A percentile compares a stretch with the other conserved stretches of the same genome.
phyloP scores from a whole-genome alignment of 2,329 filamentous ascomycete species.

The Colletotrichum phormii region DNA sequence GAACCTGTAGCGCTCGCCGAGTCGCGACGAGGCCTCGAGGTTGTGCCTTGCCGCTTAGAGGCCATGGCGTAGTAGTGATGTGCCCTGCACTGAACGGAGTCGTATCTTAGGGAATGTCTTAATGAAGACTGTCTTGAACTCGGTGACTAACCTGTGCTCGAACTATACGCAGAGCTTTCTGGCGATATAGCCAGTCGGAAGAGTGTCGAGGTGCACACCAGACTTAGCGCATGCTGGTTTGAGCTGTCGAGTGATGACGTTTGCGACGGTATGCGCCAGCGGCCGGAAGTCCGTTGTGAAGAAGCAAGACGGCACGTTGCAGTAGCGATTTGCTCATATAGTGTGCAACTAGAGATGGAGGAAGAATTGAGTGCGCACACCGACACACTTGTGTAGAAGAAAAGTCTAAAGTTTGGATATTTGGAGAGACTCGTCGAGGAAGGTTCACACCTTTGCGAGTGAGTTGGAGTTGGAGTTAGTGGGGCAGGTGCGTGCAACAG shows the following conservation, averaged over 20 bases:
- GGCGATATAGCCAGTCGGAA: not conserved
- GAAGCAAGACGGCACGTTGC: not conserved
- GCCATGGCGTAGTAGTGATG: conserved; percentile 21
- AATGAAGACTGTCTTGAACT: not conserved
- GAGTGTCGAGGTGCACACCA: not conserved
- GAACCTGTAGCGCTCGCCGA: conserved; percentile 1
- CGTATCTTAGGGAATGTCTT: conserved; percentile 1
- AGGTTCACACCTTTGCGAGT: conserved; percentile 15
- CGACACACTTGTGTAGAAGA: not conserved
- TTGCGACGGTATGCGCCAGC: conserved; percentile 23
- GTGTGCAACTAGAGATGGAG: not conserved
- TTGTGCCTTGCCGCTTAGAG: not conserved
- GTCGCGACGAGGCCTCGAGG: conserved; percentile 17
- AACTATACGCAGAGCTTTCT: not conserved
- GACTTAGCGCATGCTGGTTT: conserved; percentile 17
- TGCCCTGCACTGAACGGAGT: conserved; percentile 7
- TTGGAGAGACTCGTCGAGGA: not conserved
- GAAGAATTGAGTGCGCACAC: not conserved
- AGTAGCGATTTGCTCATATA: not conserved
- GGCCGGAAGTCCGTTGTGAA: not conserved
- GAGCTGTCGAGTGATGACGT: conserved; percentile 21
- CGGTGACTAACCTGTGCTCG: not conserved
- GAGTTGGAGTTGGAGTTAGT: conserved; percentile 27
- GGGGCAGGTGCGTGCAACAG: conserved; percentile 19
- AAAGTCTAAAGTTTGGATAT: not conserved